Base-by-base conservation (phyloP, 306 rosid species). In the Castanea mollissima region DNA sequence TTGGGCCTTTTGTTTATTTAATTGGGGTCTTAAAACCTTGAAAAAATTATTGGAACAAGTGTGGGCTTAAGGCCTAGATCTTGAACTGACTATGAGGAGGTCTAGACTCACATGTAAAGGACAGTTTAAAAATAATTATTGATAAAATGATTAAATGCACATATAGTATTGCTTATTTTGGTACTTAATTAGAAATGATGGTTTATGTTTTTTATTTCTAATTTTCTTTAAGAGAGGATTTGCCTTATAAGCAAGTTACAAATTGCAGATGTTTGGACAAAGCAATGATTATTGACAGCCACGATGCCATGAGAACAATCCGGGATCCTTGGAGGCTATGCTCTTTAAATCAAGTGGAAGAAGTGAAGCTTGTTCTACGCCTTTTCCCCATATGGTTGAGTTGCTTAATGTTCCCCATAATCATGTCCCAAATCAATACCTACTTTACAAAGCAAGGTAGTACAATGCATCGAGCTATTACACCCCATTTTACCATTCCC, bases 331-430 rank as follows among this genome's bases (percentile, higher is more conserved):
- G 98, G 95, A 92, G 97, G 59, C 64, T 91, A 62, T 38, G 46
- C 46, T 38, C 46, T 38, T 38, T 38, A 38, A 38, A 38, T 38
- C 46, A 38, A 38, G 46, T 38, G 46, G 46, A 38, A 38, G 46
- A 38, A 38, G 46, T 38, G 46, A 38, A 38, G 46, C 46, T 38
- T 91, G 98, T 91, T 12, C 73, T 89, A 16, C 87, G 97, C 4
- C 78, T 93, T 5, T 81, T 93, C 31, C 98, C 97, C 32, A 67
- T 93, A 59, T 93, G 98, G 97, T 68, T 93, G 5, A 81, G 88
- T 1, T 91, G 95, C 38, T 6, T 93, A 12, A 91, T 90, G 89
- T 90, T 88, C 83, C 74, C 74, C 0, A 90, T 80, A 0, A 89
- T 88, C 19, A 89, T 91, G 63, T 44, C 95, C 18, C 93, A 88